Percentiles rank a stretch among this genome's conserved stretches.
phyloP scores from a whole-genome alignment of 208 protist species.

The Leishmania guyanensis region DNA sequence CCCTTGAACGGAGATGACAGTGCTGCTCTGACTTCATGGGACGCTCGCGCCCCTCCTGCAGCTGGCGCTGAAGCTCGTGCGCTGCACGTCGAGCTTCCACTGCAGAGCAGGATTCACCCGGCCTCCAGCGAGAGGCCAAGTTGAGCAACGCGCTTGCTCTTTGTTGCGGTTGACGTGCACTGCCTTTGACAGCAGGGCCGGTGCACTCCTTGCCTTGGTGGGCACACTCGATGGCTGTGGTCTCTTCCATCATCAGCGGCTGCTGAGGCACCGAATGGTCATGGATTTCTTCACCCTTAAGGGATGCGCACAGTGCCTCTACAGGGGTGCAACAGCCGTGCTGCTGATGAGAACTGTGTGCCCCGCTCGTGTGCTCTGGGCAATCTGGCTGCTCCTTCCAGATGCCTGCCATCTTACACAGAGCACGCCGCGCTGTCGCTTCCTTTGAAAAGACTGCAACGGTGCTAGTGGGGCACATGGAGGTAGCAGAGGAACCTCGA shows the following conservation, averaged over 20 bases:
- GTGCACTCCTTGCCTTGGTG: not conserved
- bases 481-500: not conserved
- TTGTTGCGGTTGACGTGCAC: not conserved
- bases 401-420: slow-evolving; percentile 10
- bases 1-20: not conserved
- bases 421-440: slow-evolving; percentile 36
- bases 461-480: not conserved
- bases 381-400: not conserved
- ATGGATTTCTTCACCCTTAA: not conserved
- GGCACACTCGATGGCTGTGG: too few relatives aligned
- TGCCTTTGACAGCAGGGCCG: too few relatives aligned
- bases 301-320: not conserved
- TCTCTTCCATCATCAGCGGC: not conserved
- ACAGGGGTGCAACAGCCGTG: slow-evolving; percentile 6
- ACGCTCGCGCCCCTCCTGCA: slow-evolving; percentile 12
- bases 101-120: not conserved
- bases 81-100: not conserved
- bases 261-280: not conserved
- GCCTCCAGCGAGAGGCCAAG: slow-evolving; percentile 1
- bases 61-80: slow-evolving; percentile 20
- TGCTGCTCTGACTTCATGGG: slow-evolving; percentile 18
- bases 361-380: too few relatives aligned
- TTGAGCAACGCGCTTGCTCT: not conserved
- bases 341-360: not conserved
- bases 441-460: slow-evolving; percentile 52